Evolutionary conservation across 1,284 basidiomycete species (phyloP).

Genomic region (Trametes sp.): DNA sequence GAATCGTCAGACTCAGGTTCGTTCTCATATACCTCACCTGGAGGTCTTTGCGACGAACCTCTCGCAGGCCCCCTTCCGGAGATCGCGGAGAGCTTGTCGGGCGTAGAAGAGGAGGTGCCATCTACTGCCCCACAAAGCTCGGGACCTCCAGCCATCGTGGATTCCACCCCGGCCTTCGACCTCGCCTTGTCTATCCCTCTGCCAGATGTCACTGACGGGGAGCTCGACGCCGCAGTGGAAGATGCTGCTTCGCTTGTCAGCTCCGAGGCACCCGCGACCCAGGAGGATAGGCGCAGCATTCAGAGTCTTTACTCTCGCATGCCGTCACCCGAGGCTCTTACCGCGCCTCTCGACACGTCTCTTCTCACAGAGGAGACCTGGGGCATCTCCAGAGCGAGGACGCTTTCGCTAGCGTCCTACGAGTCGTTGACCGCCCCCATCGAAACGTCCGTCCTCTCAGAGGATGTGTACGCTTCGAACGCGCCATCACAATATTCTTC

Average conservation of each 20-base stretch:
- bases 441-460: conserved; percentile 15
- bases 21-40: conserved; percentile 14
- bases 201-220: not conserved
- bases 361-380: not conserved
- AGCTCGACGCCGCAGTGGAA: not conserved
- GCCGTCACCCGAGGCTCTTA: conserved; percentile 18
- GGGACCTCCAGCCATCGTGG: not conserved
- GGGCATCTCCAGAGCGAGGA: not conserved
- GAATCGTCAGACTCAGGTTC: conserved; percentile 19
- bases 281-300: conserved; percentile 1
- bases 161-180: not conserved
- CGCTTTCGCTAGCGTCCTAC: conserved; percentile 15
- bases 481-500: not conserved
- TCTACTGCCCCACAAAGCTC: not conserved
- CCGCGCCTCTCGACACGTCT: conserved; percentile 21
- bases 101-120: not conserved
- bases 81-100: conserved; percentile 5
- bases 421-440: conserved; percentile 29
- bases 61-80: not conserved
- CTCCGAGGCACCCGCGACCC: not conserved
- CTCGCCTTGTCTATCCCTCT: not conserved
- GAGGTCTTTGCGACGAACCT: conserved; percentile 1
- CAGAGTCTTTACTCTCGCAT: conserved; percentile 15
- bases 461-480: not conserved
- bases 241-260: not conserved